Percentiles rank a stretch among this genome's conserved stretches.
Conservation (phyloP, 2,329 filamentous ascomycete genomes). For the Colletotrichum endophyticum region DNA sequence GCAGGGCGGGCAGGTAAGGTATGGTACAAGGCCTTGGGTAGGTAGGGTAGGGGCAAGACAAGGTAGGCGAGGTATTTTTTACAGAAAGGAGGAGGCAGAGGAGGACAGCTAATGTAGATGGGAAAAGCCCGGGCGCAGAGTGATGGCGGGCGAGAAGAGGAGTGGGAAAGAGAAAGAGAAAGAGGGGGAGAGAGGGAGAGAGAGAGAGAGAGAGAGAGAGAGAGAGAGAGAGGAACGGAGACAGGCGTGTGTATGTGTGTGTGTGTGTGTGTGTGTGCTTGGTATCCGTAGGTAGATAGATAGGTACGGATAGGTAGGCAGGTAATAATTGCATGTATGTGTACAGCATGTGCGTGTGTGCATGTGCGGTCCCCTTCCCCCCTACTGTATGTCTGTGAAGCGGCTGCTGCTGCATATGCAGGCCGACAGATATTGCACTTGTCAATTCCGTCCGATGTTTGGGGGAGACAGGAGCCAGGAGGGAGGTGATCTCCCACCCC, state of each 20-base stretch:
- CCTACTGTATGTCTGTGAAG: neutral
- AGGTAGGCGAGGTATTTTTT: neutral
- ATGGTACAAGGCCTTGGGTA: neutral
- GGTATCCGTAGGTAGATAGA: neutral
- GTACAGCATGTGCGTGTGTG: neutral
- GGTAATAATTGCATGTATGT: neutral
- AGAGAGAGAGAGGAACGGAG: neutral
- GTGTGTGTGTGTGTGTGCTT: neutral
- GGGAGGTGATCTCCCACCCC: slow-evolving; percentile 1
- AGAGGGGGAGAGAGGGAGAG: neutral
- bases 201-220: neutral
- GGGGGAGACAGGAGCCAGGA: neutral
- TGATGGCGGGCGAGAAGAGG: neutral
- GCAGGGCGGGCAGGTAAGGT: neutral
- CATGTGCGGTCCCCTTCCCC: neutral
- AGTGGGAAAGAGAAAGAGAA: neutral
- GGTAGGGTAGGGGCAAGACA: neutral
- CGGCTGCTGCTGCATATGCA: neutral
- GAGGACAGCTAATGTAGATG: neutral
- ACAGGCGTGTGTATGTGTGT: neutral
- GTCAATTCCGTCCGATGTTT: slow-evolving; percentile 11
- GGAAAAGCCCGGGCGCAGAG: neutral
- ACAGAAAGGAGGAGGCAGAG: neutral
- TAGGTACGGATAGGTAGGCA: neutral
- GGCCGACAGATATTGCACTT: neutral